Conservation (phyloP, 2,329 filamentous ascomycete genomes). For the Penicillium sp. region DNA sequence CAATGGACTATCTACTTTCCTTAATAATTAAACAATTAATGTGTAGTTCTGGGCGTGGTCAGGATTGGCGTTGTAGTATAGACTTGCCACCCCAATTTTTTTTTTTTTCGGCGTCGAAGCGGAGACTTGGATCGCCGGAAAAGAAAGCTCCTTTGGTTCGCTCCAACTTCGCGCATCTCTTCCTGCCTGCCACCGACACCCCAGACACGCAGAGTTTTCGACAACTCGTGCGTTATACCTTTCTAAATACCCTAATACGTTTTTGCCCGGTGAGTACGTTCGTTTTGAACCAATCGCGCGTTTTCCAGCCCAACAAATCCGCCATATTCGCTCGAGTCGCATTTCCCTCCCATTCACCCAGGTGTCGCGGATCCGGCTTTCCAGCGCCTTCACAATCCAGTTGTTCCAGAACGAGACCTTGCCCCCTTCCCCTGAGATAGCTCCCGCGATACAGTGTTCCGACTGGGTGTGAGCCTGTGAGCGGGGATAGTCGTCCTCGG, state of each 20-base stretch:
- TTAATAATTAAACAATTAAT: not conserved
- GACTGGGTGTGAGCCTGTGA: not conserved
- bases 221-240: conserved; percentile 7
- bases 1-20: not conserved
- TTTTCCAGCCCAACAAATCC: conserved; percentile 15
- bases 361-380: conserved; percentile 7
- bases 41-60: not conserved
- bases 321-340: conserved; percentile 15
- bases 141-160: conserved; percentile 28
- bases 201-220: conserved; percentile 13
- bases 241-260: not conserved
- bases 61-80: conserved; percentile 12
- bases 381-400: conserved; percentile 3
- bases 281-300: conserved; percentile 13
- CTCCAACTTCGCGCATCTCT: conserved; percentile 26
- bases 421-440: not conserved
- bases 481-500: conserved; percentile 7
- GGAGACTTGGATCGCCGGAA: conserved; percentile 30
- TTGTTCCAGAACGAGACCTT: not conserved
- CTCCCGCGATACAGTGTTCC: not conserved
- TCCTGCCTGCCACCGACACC: conserved; percentile 13
- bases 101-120: conserved; percentile 21
- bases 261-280: conserved; percentile 18
- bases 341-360: conserved; percentile 15
- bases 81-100: conserved; percentile 30